A percentile compares a stretch with the other conserved stretches of the same genome.
These are phyloP conservation scores for Chloranthus sessilifolius DNA, from an alignment of 164 flowering plant genomes.

Conservation along the genomic window DNA sequence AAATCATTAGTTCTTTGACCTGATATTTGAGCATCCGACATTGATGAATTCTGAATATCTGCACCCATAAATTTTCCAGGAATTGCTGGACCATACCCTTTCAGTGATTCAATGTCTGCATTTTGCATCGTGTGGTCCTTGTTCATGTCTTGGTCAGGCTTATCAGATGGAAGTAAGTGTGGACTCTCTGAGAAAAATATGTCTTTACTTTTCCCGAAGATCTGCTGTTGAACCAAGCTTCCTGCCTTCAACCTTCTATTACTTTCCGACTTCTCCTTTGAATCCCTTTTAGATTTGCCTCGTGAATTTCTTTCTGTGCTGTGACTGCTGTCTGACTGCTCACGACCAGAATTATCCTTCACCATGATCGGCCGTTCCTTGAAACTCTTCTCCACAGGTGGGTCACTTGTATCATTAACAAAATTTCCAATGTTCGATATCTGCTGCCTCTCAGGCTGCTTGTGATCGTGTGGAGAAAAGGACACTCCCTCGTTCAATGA, in stretches of 20 bases:
- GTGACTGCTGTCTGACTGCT: constrained; percentile 38
- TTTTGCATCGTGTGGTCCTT: constrained; percentile 13
- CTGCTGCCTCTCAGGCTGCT: constrained; percentile 27
- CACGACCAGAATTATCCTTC: constrained; percentile 26
- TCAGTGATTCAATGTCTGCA: constrained; percentile 15
- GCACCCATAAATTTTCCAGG: constrained; percentile 27
- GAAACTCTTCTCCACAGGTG: background rate
- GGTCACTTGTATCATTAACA: constrained; percentile 19
- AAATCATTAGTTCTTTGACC: constrained; percentile 32
- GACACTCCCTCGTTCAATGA: constrained; percentile 23
- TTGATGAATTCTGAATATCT: background rate
- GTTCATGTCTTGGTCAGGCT: constrained; percentile 20
- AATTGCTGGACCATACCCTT: constrained; percentile 21
- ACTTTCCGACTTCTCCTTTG: constrained; percentile 42
- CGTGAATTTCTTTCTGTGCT: constrained; percentile 25
- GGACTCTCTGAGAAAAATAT: constrained; percentile 19
- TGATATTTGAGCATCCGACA: constrained; percentile 33
- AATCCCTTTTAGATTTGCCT: constrained; percentile 46
- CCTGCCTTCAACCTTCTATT: constrained; percentile 43
- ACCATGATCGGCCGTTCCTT: background rate
- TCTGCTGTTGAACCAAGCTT: constrained; percentile 24
- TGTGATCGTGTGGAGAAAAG: constrained; percentile 25
- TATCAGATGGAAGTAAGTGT: constrained; percentile 29
- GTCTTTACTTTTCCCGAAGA: constrained; percentile 24
- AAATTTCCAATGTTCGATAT: constrained; percentile 18